These are phyloP conservation scores for Plasmodium cynomolgi DNA, from an alignment of 169 alveolate genomes.

Conservation along the genomic window DNA sequence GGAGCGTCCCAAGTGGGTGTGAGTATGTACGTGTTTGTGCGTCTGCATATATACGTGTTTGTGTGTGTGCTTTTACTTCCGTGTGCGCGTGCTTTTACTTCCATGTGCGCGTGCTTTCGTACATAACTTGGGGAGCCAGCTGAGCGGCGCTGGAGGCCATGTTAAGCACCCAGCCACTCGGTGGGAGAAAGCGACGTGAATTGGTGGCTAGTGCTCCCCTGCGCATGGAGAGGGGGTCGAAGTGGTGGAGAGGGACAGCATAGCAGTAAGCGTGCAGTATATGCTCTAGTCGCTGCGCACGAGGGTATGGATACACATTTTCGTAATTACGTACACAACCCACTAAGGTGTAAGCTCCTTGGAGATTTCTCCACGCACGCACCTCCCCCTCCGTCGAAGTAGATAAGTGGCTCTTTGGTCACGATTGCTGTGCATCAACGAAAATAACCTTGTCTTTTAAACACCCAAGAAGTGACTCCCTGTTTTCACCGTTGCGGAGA, in stretches of 20 bases:
- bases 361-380: neutral
- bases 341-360: neutral
- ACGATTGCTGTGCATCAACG: neutral
- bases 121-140: neutral
- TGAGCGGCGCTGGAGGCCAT: neutral
- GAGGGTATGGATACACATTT: neutral
- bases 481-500: neutral
- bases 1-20: neutral
- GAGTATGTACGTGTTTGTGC: neutral
- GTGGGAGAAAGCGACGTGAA: neutral
- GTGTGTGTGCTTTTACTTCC: neutral
- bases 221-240: neutral
- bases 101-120: neutral
- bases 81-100: neutral
- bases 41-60: neutral
- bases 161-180: neutral
- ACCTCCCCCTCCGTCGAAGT: neutral
- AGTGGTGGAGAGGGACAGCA: neutral
- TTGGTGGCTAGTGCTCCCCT: neutral
- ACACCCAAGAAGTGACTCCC: neutral
- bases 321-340: neutral
- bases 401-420: neutral
- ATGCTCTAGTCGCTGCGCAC: neutral
- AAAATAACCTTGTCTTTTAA: neutral
- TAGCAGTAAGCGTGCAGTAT: neutral